A percentile compares a stretch with the other conserved stretches of the same genome.
Evolutionary conservation across 78 protist species (phyloP).

Genomic region (Chrysochromulina tobinii): DNA sequence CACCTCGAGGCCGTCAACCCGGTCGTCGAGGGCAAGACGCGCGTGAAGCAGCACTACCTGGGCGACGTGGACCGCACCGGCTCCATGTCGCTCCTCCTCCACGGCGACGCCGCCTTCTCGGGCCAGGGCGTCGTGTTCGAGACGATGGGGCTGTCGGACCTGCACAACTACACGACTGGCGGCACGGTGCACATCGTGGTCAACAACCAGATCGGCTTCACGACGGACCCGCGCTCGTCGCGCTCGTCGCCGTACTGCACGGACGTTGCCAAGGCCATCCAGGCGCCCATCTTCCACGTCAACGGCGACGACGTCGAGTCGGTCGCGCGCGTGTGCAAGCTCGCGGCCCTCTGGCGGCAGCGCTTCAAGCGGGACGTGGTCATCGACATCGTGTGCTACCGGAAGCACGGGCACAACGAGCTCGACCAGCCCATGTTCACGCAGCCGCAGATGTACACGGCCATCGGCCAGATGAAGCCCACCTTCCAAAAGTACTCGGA

Average conservation of each 20-base stretch:
- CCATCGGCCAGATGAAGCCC: constrained; percentile 20
- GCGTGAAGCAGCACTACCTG: constrained; percentile 82
- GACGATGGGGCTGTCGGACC: constrained; percentile 67
- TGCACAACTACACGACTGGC: constrained; percentile 85
- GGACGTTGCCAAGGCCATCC: constrained; percentile 83
- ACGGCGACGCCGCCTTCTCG: constrained; percentile 97
- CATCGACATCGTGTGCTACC: constrained; percentile 79
- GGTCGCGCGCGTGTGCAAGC: constrained; percentile 59
- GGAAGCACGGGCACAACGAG: constrained; percentile 93
- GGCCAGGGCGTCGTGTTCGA: constrained; percentile 94
- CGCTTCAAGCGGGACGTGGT: constrained; percentile 80
- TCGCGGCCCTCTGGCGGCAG: constrained; percentile 80
- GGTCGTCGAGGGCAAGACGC: constrained; percentile 91
- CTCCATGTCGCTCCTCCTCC: constrained; percentile 65
- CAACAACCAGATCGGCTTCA: constrained; percentile 97
- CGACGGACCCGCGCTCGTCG: constrained; percentile 89
- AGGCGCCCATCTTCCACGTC: constrained; percentile 96
- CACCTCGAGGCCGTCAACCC: constrained; percentile 97
- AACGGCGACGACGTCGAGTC: constrained; percentile 95
- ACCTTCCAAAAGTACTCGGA: neutral
- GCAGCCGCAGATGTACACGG: constrained; percentile 91
- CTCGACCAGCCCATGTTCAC: constrained; percentile 94
- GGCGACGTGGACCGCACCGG: neutral
- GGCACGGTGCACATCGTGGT: constrained; percentile 94
- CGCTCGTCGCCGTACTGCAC: constrained; percentile 89